A percentile compares a stretch with the other conserved stretches of the same genome.
Conservation (phyloP, 106 monocot genomes). For the Alisma plantagoaquatica region DNA sequence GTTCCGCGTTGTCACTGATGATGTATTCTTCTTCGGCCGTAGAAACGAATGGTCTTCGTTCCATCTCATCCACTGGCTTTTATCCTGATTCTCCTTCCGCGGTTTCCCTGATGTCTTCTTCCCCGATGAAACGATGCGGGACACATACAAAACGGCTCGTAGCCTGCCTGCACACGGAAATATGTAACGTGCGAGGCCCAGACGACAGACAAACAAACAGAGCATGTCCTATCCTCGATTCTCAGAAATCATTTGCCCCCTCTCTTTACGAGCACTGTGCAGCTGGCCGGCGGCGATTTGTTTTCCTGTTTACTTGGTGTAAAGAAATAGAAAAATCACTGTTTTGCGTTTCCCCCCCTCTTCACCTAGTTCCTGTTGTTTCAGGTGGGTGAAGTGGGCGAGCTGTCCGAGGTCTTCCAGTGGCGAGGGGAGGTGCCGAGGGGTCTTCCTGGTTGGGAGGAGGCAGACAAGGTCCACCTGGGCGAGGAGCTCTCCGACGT, state of each 20-base stretch:
- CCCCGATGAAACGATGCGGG: no score
- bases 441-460: conserved; percentile 68
- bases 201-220: no score
- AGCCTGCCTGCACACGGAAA: no score
- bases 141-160: no score
- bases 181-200: no score
- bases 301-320: neutral
- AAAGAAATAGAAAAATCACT: neutral
- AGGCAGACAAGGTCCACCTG: conserved; percentile 70
- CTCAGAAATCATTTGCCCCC: neutral
- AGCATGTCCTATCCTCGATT: neutral
- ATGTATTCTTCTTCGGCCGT: no score
- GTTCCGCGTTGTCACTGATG: no score
- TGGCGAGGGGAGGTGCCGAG: conserved; percentile 88
- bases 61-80: no score
- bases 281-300: no score
- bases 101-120: no score
- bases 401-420: conserved; percentile 90
- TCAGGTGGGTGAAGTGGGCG: conserved; percentile 86
- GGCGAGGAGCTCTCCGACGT: conserved; percentile 93
- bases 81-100: no score
- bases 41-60: no score
- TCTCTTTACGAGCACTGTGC: neutral
- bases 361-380: neutral
- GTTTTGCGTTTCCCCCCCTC: neutral